Percentiles rank a stretch among this genome's conserved stretches.
Conservation (phyloP, 345 rosid genomes). For the Barbarea vulgaris region DNA sequence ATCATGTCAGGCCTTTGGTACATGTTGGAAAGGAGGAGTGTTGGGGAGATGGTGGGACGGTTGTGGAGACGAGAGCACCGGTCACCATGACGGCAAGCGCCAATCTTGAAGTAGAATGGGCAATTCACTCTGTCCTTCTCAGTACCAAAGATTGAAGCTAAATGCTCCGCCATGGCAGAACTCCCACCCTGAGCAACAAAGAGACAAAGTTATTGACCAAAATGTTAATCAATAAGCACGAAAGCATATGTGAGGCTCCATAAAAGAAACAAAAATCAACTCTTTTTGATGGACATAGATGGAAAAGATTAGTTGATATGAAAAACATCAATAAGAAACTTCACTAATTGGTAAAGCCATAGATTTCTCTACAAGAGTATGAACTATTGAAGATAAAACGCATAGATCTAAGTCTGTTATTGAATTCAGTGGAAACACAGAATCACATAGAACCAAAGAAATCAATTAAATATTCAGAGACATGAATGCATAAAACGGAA, state of each 20-base stretch:
- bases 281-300: neutral
- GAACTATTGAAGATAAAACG: neutral
- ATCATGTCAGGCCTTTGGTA: slow-evolving; percentile 79
- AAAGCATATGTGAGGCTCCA: neutral
- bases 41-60: slow-evolving; percentile 79
- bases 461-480: neutral
- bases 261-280: neutral
- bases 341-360: neutral
- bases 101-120: slow-evolving; percentile 87
- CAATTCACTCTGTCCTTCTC: slow-evolving; percentile 90
- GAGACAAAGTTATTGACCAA: neutral
- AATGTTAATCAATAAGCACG: neutral
- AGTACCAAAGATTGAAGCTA: slow-evolving; percentile 86
- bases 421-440: neutral
- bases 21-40: slow-evolving; percentile 77
- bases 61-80: slow-evolving; percentile 91
- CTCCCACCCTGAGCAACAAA: slow-evolving; percentile 9
- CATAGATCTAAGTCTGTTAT: slow-evolving; percentile 14
- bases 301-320: neutral
- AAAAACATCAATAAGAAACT: neutral
- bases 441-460: neutral
- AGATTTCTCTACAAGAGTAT: neutral
- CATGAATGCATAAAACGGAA: neutral
- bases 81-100: slow-evolving; percentile 92
- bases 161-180: slow-evolving; percentile 87